These are phyloP conservation scores for Fusarium staphyleae DNA, from an alignment of 2,329 filamentous ascomycete genomes.

Conservation along the genomic window DNA sequence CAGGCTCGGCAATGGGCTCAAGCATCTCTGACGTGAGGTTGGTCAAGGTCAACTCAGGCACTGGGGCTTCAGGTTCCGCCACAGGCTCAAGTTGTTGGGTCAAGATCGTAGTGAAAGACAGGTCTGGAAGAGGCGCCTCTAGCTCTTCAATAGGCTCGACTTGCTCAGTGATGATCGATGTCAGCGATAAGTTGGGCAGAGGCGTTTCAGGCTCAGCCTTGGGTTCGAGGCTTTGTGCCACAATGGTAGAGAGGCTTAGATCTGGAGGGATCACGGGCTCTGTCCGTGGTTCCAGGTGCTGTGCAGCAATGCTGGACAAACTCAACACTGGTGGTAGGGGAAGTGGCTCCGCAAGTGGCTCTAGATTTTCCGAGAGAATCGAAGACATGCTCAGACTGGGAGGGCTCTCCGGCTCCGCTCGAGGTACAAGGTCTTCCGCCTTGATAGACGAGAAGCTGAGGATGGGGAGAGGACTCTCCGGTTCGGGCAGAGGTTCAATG, in stretches of 20 bases:
- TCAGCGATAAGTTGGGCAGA: constrained; percentile 40
- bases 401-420: constrained; percentile 39
- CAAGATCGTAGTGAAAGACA: not conserved
- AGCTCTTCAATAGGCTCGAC: constrained; percentile 40
- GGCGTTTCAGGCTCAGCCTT: constrained; percentile 38
- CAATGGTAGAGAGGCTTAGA: constrained; percentile 28
- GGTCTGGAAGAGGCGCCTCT: constrained; percentile 23
- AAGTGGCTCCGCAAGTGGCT: constrained; percentile 41
- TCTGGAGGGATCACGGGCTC: constrained; percentile 27
- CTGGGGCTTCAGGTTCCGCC: constrained; percentile 29
- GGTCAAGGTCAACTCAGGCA: constrained; percentile 37
- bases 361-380: constrained; percentile 40
- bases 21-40: constrained; percentile 17
- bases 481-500: constrained; percentile 51
- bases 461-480: constrained; percentile 43
- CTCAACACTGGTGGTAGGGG: constrained; percentile 35
- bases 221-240: constrained; percentile 42
- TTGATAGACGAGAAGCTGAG: constrained; percentile 51
- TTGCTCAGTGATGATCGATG: constrained; percentile 43
- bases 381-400: constrained; percentile 38
- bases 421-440: constrained; percentile 44
- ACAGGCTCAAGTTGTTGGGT: constrained; percentile 19
- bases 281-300: constrained; percentile 41
- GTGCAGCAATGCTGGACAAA: constrained; percentile 36
- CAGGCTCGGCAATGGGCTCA: constrained; percentile 29